Percentiles rank a stretch among this genome's conserved stretches.
These are phyloP conservation scores for Diaporthe nobilis DNA, from an alignment of 2,329 filamentous ascomycete genomes.

Conservation along the genomic window DNA sequence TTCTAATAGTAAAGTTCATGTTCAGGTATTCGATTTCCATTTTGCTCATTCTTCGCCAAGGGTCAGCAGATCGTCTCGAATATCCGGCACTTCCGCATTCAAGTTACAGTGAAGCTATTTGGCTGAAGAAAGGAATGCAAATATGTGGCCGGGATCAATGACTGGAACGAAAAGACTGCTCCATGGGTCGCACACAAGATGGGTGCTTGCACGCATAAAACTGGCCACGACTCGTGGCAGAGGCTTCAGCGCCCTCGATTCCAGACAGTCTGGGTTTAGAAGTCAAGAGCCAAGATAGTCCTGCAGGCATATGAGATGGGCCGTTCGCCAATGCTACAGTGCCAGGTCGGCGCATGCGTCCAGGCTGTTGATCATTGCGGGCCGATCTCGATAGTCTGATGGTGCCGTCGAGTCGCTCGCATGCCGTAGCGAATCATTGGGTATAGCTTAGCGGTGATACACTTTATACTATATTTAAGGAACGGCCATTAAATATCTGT, in stretches of 20 bases:
- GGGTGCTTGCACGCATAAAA: background rate
- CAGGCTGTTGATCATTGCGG: background rate
- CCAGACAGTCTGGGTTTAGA: conserved; percentile 13
- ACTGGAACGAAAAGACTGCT: background rate
- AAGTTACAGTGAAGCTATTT: background rate
- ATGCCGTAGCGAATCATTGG: no score
- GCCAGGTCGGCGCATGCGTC: background rate
- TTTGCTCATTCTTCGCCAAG: background rate
- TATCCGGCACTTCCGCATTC: background rate
- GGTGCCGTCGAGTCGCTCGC: no score
- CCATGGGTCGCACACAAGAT: background rate
- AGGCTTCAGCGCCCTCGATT: background rate
- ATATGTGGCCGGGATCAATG: background rate
- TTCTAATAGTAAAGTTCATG: no score
- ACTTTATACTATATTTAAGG: no score
- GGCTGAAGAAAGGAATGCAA: background rate
- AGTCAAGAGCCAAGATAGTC: background rate
- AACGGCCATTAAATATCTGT: no score
- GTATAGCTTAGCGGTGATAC: no score
- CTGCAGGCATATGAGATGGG: background rate
- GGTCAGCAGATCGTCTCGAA: background rate
- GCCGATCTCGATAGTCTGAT: no score
- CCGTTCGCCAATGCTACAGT: background rate
- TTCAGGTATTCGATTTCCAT: background rate
- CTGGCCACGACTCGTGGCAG: conserved; percentile 11